Percentiles rank a stretch among this genome's conserved stretches.
phyloP scores from a whole-genome alignment of 2,329 filamentous ascomycete species.

The Fusarium chlamydosporum region DNA sequence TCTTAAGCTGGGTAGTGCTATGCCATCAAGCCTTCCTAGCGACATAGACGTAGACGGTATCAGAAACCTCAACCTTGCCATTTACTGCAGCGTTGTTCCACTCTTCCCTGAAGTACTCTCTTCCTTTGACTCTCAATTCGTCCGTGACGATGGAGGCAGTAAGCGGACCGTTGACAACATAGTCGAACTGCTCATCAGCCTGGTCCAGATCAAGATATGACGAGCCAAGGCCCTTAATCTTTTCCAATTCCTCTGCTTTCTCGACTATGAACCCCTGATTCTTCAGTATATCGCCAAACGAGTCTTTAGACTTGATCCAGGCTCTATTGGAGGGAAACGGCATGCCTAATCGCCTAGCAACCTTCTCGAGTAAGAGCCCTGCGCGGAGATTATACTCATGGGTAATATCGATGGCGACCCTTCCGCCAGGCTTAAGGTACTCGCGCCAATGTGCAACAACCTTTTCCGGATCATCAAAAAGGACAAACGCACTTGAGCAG shows the following conservation, averaged over 20 bases:
- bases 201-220: constrained; percentile 46
- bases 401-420: constrained; percentile 53
- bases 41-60: constrained; percentile 53
- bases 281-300: constrained; percentile 51
- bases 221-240: constrained; percentile 44
- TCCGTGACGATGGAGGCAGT: constrained; percentile 37
- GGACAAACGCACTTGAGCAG: constrained; percentile 56
- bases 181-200: constrained; percentile 52
- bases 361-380: constrained; percentile 49
- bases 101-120: constrained; percentile 51
- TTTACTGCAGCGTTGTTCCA: constrained; percentile 52
- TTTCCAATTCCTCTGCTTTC: constrained; percentile 48
- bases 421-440: constrained; percentile 50
- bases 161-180: constrained; percentile 42
- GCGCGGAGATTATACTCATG: constrained; percentile 52
- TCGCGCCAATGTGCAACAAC: constrained; percentile 51
- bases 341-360: constrained; percentile 45
- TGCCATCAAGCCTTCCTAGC: constrained; percentile 40
- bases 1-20: too few species aligned
- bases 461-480: constrained; percentile 49
- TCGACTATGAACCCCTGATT: constrained; percentile 50
- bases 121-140: constrained; percentile 45
- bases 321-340: constrained; percentile 50
- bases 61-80: constrained; percentile 50
- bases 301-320: constrained; percentile 52